Base-by-base conservation (phyloP, 352 stramenopile species). In the Peronosclerospora sorghi region DNA sequence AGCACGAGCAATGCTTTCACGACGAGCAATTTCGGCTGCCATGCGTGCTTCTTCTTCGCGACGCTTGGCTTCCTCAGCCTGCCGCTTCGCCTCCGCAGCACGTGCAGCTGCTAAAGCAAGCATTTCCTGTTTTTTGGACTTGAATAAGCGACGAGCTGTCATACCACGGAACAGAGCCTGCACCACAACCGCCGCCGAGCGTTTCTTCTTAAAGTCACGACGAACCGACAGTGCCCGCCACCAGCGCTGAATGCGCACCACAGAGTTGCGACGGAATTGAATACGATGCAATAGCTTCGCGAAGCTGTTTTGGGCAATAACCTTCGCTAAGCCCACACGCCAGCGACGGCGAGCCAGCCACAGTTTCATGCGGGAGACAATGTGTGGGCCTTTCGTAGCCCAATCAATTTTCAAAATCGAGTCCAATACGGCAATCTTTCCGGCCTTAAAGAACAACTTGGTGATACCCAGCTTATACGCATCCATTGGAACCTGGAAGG, bases 371-470 rank as follows among this genome's bases (percentile, higher is more conserved):
- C 79, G 76, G 10, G 72, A 69, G 27, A 92, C 76, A 39, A 92
- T 89, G 70, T 79, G 84, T 21, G 74, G 73, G 10, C 79, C 79
- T 68, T 88, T 84, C 45, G 83, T 84, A 37, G 79, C 80, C 80
- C 85, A 87, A 43, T 90, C 73, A n/a, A 90, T 72, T 52, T 87
- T 87, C 24, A 95, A 53, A 10, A 95, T 69, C 21, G 81, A 79
- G 51, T 95, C 78, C n/a, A 96, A 53, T 8, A 86, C 63, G 29
- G 83, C 74, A 30, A 96, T 95, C 53, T 94, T 89, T 39, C 85
- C 85, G 3, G 83, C 86, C 62, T 90, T 92, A 61, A 96, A 95
- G 57, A 96, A 96, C 8, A 95, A 63, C 48, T 88, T 87, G 8
- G 85, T 95, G 21, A 76, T 73, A 54, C 85, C 85, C 13, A 96